phyloP scores from a whole-genome alignment of 805 yeast genomes.

The Maudiozyma barnettii region DNA sequence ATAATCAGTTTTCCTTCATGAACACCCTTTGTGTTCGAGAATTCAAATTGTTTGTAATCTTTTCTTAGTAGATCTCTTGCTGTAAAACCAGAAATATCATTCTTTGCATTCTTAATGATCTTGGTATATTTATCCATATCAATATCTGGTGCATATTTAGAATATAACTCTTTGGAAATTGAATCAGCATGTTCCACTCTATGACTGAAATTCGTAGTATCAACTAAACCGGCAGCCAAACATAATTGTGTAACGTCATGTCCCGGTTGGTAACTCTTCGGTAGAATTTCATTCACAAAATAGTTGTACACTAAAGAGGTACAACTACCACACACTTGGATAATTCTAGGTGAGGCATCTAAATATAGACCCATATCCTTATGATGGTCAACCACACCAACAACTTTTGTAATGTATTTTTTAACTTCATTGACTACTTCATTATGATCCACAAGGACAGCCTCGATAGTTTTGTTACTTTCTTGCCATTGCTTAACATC shows the following conservation, averaged over 20 bases:
- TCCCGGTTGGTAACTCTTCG: constrained; percentile 1
- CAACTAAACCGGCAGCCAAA: constrained; percentile 63
- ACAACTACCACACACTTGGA: constrained; percentile 67
- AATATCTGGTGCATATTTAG: constrained; percentile 12
- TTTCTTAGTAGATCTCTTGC: constrained; percentile 58
- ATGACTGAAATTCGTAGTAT: constrained; percentile 58
- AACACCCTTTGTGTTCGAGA: constrained; percentile 19
- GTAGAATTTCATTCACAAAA: constrained; percentile 32
- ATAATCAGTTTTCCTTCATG: constrained; percentile 27
- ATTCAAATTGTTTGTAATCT: constrained; percentile 71
- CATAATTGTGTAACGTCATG: constrained; percentile 38
- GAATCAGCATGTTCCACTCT: constrained; percentile 57
- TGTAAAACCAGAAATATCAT: constrained; percentile 51
- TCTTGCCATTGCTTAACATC: constrained; percentile 38
- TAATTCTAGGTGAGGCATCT: constrained; percentile 52
- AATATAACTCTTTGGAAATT: constrained; percentile 35
- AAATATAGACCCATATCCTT: constrained; percentile 49
- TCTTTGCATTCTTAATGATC: constrained; percentile 41
- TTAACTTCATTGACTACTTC: constrained; percentile 42
- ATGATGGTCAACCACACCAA: constrained; percentile 80
- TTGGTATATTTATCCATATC: constrained; percentile 23
- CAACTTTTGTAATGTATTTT: constrained; percentile 30
- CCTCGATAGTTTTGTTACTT: constrained; percentile 21
- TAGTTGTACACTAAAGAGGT: constrained; percentile 60
- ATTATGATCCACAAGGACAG: constrained; percentile 80